These are phyloP conservation scores for Plectosphaerella plurivora DNA, from an alignment of 2,329 filamentous ascomycete species.

Conservation along the genomic window DNA sequence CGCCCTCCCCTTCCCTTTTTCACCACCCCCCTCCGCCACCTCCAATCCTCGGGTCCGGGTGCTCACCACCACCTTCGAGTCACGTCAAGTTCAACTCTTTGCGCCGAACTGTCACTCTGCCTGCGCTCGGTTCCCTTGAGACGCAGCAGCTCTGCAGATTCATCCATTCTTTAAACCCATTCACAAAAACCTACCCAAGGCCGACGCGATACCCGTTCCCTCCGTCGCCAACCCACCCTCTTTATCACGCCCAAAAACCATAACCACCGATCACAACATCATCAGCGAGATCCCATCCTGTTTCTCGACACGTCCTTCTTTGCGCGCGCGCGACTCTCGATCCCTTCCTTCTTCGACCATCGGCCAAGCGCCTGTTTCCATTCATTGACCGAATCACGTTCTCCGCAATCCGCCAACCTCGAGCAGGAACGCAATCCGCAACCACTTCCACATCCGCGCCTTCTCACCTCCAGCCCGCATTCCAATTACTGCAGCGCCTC, in stretches of 20 bases:
- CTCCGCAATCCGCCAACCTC: not conserved
- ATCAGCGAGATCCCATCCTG: too few species aligned
- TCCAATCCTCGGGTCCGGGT: not conserved
- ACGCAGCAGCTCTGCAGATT: constrained; percentile 7
- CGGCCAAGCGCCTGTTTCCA: not conserved
- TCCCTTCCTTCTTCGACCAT: not conserved
- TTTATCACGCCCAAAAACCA: not conserved
- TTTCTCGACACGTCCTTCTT: too few species aligned
- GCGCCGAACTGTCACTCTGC: not conserved
- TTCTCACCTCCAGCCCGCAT: not conserved
- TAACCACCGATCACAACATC: not conserved
- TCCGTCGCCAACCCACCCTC: not conserved
- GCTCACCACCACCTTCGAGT: constrained; percentile 1
- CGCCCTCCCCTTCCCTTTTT: not conserved
- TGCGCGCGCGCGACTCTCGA: not conserved
- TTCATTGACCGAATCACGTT: not conserved
- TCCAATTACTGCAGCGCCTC: not conserved
- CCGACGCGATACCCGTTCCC: not conserved
- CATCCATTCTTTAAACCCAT: constrained; percentile 11
- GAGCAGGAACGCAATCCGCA: not conserved
- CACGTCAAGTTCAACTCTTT: constrained; percentile 1
- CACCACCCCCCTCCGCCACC: constrained; percentile 3
- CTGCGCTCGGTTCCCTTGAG: too few species aligned
- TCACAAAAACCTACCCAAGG: too few species aligned
- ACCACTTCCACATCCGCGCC: not conserved